These are phyloP conservation scores for Auricularia sp. DNA, from an alignment of 768 basidiomycete genomes.

Conservation along the genomic window DNA sequence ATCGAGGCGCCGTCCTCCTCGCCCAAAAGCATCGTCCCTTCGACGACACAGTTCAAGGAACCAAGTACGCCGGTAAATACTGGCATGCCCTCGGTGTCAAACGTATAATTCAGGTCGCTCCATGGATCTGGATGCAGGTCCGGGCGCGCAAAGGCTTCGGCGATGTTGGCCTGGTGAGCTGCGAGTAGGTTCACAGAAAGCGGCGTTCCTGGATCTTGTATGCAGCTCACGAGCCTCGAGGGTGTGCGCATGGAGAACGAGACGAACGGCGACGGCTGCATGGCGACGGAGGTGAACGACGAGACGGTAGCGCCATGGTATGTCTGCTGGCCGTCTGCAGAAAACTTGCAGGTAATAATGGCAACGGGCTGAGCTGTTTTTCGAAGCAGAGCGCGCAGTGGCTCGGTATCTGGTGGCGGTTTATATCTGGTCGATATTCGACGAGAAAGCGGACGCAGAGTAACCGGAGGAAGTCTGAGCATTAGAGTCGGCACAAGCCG, in stretches of 20 bases:
- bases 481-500: too few relatives aligned
- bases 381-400: conserved; percentile 41
- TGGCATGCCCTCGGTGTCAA: conserved; percentile 48
- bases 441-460: background rate
- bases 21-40: conserved; percentile 50
- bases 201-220: conserved; percentile 25
- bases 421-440: background rate
- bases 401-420: background rate
- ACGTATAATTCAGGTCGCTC: conserved; percentile 25
- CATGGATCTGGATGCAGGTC: conserved; percentile 57
- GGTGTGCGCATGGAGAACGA: conserved; percentile 85
- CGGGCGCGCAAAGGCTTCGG: conserved; percentile 62
- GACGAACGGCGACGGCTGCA: conserved; percentile 81
- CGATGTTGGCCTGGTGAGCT: conserved; percentile 49
- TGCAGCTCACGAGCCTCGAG: conserved; percentile 69
- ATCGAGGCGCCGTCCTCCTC: conserved; percentile 36
- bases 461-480: too few relatives aligned
- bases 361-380: conserved; percentile 79
- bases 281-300: conserved; percentile 83
- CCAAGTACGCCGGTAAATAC: conserved; percentile 54
- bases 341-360: conserved; percentile 48
- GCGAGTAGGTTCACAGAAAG: conserved; percentile 78
- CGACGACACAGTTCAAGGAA: conserved; percentile 60
- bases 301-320: conserved; percentile 92
- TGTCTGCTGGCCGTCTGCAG: conserved; percentile 4